Evolutionary conservation across 2,329 filamentous ascomycete genomes (phyloP).

Genomic region (Trichoderma afroharzianum): DNA sequence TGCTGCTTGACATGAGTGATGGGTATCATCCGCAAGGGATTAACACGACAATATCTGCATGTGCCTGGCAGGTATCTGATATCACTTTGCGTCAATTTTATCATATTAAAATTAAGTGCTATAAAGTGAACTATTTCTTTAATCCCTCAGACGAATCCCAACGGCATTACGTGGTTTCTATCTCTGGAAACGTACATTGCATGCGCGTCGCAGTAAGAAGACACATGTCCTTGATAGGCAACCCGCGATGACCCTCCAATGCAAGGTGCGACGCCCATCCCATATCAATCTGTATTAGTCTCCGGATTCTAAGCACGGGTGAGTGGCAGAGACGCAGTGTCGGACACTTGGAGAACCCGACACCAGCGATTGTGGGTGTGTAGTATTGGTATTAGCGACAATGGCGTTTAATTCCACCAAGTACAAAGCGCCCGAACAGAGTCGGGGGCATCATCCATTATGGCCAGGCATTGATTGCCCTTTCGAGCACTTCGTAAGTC

Average conservation of each 20-base stretch:
- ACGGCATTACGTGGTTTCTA: neutral
- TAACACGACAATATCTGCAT: neutral
- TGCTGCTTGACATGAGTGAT: neutral
- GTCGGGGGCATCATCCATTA: neutral
- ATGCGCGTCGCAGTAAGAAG: neutral
- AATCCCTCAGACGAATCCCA: neutral
- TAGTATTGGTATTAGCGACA: neutral
- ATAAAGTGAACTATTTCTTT: neutral
- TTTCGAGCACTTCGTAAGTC: neutral
- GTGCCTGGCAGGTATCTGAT: neutral
- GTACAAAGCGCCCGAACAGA: neutral
- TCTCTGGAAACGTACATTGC: neutral
- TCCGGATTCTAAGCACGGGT: neutral
- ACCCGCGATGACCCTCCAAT: neutral
- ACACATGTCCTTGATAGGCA: neutral
- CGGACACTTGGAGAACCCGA: conserved; percentile 5
- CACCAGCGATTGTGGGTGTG: conserved; percentile 7
- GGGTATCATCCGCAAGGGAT: neutral
- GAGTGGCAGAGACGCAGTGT: neutral
- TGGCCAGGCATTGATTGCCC: neutral
- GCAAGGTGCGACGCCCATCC: neutral
- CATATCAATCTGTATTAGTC: conserved; percentile 11
- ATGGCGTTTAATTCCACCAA: neutral
- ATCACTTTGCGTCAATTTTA: neutral
- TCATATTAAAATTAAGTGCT: neutral